These are phyloP conservation scores for Tillandsia fasciculata DNA, from an alignment of 176 grass and related monocot species.

Conservation along the genomic window DNA sequence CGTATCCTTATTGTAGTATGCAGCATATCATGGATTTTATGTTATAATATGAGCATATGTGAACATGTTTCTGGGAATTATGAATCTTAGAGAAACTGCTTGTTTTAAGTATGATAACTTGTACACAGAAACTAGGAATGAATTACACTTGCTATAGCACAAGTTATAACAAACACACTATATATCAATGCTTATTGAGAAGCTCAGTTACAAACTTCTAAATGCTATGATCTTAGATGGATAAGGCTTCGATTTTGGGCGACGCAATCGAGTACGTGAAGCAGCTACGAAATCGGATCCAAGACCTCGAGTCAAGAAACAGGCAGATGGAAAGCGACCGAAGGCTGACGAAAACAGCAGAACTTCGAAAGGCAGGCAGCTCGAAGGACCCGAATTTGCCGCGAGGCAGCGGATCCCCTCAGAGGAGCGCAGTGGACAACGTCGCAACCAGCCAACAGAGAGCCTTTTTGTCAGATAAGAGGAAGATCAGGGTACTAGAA, in stretches of 20 bases:
- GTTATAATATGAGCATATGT: neutral
- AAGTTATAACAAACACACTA: too few species aligned
- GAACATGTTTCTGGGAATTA: neutral
- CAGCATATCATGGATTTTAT: neutral
- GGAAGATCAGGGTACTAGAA: constrained; percentile 17
- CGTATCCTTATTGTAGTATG: neutral
- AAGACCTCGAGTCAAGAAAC: constrained; percentile 54
- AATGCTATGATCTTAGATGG: constrained; percentile 44
- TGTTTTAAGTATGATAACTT: too few species aligned
- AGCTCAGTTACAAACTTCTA: neutral
- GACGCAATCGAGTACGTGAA: constrained; percentile 94
- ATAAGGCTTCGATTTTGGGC: constrained; percentile 68
- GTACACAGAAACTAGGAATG: too few species aligned
- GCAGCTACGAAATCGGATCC: constrained; percentile 49
- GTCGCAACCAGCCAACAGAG: neutral
- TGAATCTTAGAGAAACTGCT: too few species aligned
- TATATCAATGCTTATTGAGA: neutral
- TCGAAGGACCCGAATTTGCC: neutral
- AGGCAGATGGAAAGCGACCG: constrained; percentile 21
- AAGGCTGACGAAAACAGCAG: constrained; percentile 8
- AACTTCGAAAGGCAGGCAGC: neutral
- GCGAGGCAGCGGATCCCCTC: neutral
- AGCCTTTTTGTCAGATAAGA: constrained; percentile 1
- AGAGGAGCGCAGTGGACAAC: neutral
- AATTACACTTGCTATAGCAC: too few species aligned